Conservation (phyloP, 73 alveolate genomes). For the Tetrahymena elliotti region DNA sequence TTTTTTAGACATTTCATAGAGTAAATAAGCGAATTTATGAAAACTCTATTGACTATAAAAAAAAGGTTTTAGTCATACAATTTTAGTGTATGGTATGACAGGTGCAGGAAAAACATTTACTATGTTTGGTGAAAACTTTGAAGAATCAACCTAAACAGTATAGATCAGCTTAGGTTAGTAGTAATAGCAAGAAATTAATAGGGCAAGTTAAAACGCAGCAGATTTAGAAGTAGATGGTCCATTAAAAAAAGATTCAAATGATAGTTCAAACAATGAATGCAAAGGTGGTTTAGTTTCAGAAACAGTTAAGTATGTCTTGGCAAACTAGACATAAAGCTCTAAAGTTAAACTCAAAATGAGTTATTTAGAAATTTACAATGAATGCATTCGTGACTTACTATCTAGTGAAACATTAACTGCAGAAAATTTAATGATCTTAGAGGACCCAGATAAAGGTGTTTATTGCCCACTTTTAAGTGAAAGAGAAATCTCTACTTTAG, state of each 20-base stretch:
- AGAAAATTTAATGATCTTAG: conserved; percentile 13
- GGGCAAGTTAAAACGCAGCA: background rate
- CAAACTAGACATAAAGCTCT: background rate
- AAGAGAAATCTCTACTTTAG: conserved; percentile 35
- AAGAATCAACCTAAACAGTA: background rate
- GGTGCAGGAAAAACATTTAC: conserved; percentile 60
- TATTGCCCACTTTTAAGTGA: conserved; percentile 19
- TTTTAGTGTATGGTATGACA: conserved; percentile 49
- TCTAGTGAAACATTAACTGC: conserved; percentile 5
- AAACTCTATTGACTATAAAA: background rate
- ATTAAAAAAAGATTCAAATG: background rate
- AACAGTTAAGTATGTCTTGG: background rate
- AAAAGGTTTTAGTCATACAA: conserved; percentile 41
- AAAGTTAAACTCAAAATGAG: conserved; percentile 48
- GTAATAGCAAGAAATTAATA: background rate
- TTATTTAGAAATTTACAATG: conserved; percentile 84
- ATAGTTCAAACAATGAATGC: background rate
- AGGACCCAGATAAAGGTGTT: conserved; percentile 19
- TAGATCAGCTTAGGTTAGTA: background rate
- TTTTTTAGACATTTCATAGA: background rate
- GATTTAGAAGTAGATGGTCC: background rate
- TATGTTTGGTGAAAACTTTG: conserved; percentile 50
- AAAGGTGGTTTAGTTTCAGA: background rate
- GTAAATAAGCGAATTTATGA: too few species aligned
- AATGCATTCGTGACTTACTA: conserved; percentile 73